These are phyloP conservation scores for Ceratobasidium theobromae DNA, from an alignment of 1,284 basidiomycete species.

Conservation along the genomic window DNA sequence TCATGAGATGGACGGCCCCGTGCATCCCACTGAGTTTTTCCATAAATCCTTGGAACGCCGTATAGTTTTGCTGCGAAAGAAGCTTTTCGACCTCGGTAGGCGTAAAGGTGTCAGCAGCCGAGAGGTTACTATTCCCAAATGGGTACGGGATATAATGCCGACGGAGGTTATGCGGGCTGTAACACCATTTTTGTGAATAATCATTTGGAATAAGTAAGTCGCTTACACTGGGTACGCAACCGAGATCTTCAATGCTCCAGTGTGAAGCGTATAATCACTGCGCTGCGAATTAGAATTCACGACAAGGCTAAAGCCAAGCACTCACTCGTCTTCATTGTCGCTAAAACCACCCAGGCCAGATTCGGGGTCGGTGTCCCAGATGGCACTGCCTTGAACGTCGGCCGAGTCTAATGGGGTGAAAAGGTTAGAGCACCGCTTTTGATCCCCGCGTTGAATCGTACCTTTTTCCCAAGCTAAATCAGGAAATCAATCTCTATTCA, in stretches of 20 bases:
- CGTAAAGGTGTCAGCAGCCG: not conserved
- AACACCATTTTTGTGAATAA: not conserved
- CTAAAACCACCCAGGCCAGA: not conserved
- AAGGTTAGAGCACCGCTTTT: not conserved
- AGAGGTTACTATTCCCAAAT: not conserved
- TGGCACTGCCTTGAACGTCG: not conserved
- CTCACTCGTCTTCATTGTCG: not conserved
- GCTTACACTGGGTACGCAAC: not conserved
- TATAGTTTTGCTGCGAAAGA: not conserved
- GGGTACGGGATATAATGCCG: conserved; percentile 5
- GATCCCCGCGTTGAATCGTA: not conserved
- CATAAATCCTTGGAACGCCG: conserved; percentile 11
- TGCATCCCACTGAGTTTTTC: conserved; percentile 10
- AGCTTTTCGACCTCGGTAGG: not conserved
- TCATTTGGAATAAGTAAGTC: not conserved
- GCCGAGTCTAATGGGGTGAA: not conserved
- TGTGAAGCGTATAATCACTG: not conserved
- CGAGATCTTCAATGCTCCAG: not conserved
- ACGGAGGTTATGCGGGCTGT: conserved; percentile 7
- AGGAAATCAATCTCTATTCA: not conserved
- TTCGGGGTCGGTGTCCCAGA: not conserved
- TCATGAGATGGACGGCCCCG: not conserved
- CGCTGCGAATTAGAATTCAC: not conserved
- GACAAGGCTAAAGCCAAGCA: not conserved
- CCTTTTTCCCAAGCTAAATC: conserved; percentile 15